These are phyloP conservation scores for Serendipita sp. DNA, from an alignment of 768 basidiomycete genomes.

Conservation along the genomic window DNA sequence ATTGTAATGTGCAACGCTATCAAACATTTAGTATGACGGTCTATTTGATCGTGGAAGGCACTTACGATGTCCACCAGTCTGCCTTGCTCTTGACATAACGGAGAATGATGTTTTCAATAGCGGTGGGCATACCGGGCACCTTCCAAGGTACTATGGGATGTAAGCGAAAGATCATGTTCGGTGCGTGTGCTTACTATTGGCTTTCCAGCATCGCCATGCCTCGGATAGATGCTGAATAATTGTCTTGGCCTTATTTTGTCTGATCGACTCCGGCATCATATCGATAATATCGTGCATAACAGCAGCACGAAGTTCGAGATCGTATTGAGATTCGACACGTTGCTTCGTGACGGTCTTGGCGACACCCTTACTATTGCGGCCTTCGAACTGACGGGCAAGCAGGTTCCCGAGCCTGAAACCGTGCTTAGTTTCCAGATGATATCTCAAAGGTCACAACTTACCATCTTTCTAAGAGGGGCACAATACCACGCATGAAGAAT, in stretches of 20 bases:
- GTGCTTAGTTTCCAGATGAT: not conserved
- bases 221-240: conserved; percentile 96
- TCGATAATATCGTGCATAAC: conserved; percentile 99
- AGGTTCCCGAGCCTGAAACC: conserved; percentile 67
- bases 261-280: conserved; percentile 99
- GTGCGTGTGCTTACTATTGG: conserved; percentile 42
- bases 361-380: conserved; percentile 87
- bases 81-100: conserved; percentile 99
- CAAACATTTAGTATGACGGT: not conserved
- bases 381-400: conserved; percentile 96
- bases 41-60: conserved; percentile 9
- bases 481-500: conserved; percentile 98
- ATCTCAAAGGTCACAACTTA: conserved; percentile 16
- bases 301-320: conserved; percentile 89
- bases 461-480: conserved; percentile 94
- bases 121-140: conserved; percentile 98
- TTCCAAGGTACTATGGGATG: conserved; percentile 75
- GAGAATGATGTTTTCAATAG: conserved; percentile 97
- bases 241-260: conserved; percentile 99
- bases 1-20: conserved; percentile 88
- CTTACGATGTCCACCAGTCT: conserved; percentile 94
- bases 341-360: conserved; percentile 99
- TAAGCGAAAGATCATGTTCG: conserved; percentile 2
- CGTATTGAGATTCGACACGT: conserved; percentile 96
- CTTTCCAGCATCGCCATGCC: conserved; percentile 97